Conservation (phyloP, 2,329 filamentous ascomycete species). For the Trichoderma sp. region DNA sequence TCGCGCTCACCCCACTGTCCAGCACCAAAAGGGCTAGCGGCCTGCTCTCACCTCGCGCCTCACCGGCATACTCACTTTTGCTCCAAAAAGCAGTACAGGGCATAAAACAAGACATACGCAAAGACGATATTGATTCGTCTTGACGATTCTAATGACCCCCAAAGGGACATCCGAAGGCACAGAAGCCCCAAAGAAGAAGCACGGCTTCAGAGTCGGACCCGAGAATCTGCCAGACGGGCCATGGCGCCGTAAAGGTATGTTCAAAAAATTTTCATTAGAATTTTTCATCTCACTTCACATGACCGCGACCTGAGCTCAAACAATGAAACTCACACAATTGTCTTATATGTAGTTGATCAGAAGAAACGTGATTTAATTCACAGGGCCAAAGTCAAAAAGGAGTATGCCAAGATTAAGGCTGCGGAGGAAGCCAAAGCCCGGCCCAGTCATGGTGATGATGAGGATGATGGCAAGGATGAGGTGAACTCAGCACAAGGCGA, state of each 20-base stretch:
- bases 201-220: constrained; percentile 83
- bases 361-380: constrained; percentile 87
- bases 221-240: constrained; percentile 88
- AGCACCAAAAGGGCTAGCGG: neutral
- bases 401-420: constrained; percentile 81
- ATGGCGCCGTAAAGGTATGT: constrained; percentile 78
- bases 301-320: neutral
- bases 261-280: too few species aligned
- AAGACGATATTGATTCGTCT: neutral
- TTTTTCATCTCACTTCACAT: neutral
- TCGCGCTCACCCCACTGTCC: neutral
- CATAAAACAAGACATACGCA: neutral
- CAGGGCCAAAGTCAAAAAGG: constrained; percentile 90
- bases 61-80: constrained; percentile 5
- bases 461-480: constrained; percentile 21
- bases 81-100: neutral
- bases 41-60: constrained; percentile 10
- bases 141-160: constrained; percentile 29
- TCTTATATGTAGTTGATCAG: constrained; percentile 62
- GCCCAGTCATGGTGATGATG: neutral
- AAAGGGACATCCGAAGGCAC: constrained; percentile 35
- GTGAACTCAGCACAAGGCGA: constrained; percentile 16
- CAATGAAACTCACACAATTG: constrained; percentile 23
- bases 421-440: constrained; percentile 25
- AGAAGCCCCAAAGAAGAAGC: constrained; percentile 52